phyloP scores from a whole-genome alignment of 306 rosid species.

The Glycyrrhiza uralensis region DNA sequence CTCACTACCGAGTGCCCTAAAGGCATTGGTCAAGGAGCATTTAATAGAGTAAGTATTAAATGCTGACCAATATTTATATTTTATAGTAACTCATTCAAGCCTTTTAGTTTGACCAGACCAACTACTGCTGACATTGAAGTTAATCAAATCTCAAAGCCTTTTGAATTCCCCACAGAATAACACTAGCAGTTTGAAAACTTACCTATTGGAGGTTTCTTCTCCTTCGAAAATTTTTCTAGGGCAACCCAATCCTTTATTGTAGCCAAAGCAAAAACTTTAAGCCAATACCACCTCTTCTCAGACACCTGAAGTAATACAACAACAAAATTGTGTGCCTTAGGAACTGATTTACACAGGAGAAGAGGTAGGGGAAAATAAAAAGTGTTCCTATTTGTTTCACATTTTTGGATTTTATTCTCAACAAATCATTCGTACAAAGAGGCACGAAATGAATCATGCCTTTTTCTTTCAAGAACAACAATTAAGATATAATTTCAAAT shows the following conservation, averaged over 20 bases:
- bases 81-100: not conserved
- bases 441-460: slow-evolving; percentile 20
- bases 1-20: not conserved
- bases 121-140: not conserved
- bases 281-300: slow-evolving; percentile 99
- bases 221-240: slow-evolving; percentile 86
- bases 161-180: not conserved
- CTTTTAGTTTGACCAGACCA: slow-evolving; percentile 8
- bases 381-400: not conserved
- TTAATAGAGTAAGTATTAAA: not conserved
- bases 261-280: slow-evolving; percentile 93
- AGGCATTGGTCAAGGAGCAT: not conserved
- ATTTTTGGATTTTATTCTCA: not conserved
- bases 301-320: slow-evolving; percentile 61
- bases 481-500: not conserved
- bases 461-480: slow-evolving; percentile 8
- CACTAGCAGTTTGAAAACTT: slow-evolving; percentile 25
- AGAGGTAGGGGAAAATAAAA: not conserved
- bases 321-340: slow-evolving; percentile 10
- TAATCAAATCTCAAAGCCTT: not conserved
- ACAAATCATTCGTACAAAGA: not conserved
- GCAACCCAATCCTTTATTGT: slow-evolving; percentile 93
- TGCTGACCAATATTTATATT: not conserved
- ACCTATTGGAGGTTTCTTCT: slow-evolving; percentile 92
- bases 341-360: slow-evolving; percentile 8